Percentiles rank a stretch among this genome's conserved stretches.
These are phyloP conservation scores for Spiraea crenata DNA, from an alignment of 331 rosid genomes.

Conservation along the genomic window DNA sequence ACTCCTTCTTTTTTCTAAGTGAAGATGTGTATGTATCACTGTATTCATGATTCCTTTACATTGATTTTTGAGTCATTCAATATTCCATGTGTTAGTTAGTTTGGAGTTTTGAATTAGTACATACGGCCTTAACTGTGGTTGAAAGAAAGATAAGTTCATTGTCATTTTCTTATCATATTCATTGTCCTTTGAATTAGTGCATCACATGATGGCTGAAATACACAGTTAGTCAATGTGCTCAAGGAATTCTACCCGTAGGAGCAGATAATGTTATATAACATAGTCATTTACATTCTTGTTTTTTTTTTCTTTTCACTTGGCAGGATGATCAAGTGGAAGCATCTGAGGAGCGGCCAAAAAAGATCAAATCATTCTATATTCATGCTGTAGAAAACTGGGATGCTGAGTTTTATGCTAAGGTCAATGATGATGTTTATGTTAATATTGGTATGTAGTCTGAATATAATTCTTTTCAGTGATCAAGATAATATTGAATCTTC, in stretches of 20 bases:
- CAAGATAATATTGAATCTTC: slow-evolving; percentile 8
- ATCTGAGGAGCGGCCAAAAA: slow-evolving; percentile 43
- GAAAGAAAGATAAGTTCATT: background rate
- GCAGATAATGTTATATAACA: background rate
- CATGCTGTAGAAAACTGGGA: slow-evolving; percentile 61
- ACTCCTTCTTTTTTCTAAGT: background rate
- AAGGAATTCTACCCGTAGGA: background rate
- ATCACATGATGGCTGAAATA: background rate
- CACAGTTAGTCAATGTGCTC: background rate
- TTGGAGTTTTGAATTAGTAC: background rate
- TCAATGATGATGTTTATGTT: slow-evolving; percentile 73
- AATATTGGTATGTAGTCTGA: slow-evolving; percentile 70
- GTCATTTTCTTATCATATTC: background rate
- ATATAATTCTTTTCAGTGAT: slow-evolving; percentile 18
- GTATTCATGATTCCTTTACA: too few relatives aligned
- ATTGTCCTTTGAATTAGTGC: background rate
- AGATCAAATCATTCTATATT: slow-evolving; percentile 49
- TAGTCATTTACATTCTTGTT: slow-evolving; percentile 11
- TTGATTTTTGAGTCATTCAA: background rate
- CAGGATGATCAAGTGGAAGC: slow-evolving; percentile 68
- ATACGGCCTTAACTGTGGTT: background rate
- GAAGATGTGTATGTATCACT: too few relatives aligned
- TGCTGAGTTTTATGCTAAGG: slow-evolving; percentile 76
- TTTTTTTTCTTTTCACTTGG: slow-evolving; percentile 23
- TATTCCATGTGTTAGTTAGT: background rate